Conservation (phyloP, 257 asterid genomes). For the Haberlea rhodopensis region DNA sequence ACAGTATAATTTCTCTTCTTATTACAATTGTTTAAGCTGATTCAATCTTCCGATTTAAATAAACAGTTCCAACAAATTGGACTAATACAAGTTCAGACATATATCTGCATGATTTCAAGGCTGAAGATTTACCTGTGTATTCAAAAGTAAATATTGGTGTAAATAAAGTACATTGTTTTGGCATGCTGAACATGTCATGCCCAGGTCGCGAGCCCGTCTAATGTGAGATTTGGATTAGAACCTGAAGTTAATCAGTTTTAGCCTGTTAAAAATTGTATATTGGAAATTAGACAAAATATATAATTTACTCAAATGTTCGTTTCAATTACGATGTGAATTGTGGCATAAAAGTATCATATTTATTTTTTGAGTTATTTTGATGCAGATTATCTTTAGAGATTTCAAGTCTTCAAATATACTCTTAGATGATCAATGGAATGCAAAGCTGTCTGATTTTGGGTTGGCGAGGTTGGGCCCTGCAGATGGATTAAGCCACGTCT, state of each 20-base stretch:
- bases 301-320: no score
- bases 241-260: background rate
- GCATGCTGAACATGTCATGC: background rate
- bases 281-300: no score
- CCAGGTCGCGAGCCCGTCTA: background rate
- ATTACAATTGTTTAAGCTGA: no score
- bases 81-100: background rate
- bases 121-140: no score
- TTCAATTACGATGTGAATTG: no score
- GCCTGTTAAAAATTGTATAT: background rate
- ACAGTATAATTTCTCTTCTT: no score
- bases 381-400: slow-evolving; percentile 88
- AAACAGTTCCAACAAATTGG: no score
- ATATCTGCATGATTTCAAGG: no score
- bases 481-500: slow-evolving; percentile 78
- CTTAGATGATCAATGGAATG: slow-evolving; percentile 76
- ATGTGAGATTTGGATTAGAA: background rate
- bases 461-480: slow-evolving; percentile 81
- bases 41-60: no score
- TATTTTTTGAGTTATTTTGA: background rate
- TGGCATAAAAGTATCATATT: background rate
- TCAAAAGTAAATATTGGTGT: no score
- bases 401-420: slow-evolving; percentile 91
- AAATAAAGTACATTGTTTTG: background rate
- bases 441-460: slow-evolving; percentile 91